A percentile compares a stretch with the other conserved stretches of the same genome.
Evolutionary conservation across 2,329 filamentous ascomycete species (phyloP).

Genomic region (Talaromyces marneffei): DNA sequence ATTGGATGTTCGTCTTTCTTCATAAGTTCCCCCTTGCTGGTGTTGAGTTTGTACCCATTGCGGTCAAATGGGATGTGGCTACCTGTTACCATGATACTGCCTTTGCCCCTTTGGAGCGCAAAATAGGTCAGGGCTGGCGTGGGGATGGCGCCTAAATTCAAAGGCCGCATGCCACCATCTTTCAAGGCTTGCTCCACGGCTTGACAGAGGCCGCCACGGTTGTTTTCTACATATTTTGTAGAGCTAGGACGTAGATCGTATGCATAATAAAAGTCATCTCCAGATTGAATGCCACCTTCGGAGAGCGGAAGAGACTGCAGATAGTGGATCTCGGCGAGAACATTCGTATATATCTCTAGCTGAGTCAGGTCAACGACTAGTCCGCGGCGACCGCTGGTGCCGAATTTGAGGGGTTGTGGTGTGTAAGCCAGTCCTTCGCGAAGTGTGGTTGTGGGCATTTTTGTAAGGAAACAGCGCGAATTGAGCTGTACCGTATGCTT

Average conservation of each 20-base stretch:
- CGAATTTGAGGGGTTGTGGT: slow-evolving; percentile 29
- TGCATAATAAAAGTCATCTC: slow-evolving; percentile 31
- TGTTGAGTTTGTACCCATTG: slow-evolving; percentile 33
- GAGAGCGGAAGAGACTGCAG: slow-evolving; percentile 23
- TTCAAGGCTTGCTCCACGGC: slow-evolving; percentile 28
- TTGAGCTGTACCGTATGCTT: neutral
- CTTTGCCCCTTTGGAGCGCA: slow-evolving; percentile 26
- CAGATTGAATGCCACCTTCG: slow-evolving; percentile 25
- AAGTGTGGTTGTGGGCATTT: neutral
- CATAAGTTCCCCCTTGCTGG: slow-evolving; percentile 28
- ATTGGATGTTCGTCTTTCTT: slow-evolving; percentile 30
- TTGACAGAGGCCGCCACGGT: slow-evolving; percentile 27
- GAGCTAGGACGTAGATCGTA: slow-evolving; percentile 31
- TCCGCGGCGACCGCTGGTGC: slow-evolving; percentile 31
- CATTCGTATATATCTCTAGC: slow-evolving; percentile 32
- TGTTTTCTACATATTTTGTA: slow-evolving; percentile 24
- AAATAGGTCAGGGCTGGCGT: slow-evolving; percentile 28
- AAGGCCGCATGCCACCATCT: slow-evolving; percentile 24
- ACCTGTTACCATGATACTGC: slow-evolving; percentile 33
- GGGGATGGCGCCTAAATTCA: slow-evolving; percentile 30
- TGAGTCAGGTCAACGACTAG: slow-evolving; percentile 29
- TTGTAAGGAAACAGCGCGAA: neutral
- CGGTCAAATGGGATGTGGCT: slow-evolving; percentile 33
- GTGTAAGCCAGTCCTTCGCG: slow-evolving; percentile 19
- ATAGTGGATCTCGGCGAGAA: slow-evolving; percentile 28